Evolutionary conservation across 768 basidiomycete genomes (phyloP).

Genomic region (Boletellus emodensis): DNA sequence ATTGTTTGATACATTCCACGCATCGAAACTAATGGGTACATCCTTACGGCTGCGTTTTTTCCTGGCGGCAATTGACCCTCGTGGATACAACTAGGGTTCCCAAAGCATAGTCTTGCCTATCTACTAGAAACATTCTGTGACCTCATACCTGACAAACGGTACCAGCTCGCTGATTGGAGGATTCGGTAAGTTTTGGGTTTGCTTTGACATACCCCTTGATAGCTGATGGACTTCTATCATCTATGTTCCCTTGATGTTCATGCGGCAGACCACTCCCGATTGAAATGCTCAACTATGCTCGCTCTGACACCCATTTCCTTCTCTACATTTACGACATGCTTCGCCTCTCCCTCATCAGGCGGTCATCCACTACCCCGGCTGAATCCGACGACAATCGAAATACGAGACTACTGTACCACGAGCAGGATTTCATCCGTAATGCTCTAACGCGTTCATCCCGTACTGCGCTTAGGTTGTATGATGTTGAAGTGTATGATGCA

Average conservation of each 20-base stretch:
- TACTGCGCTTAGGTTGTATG: conserved; percentile 70
- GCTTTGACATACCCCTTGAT: background rate
- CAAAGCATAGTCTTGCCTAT: conserved; percentile 77
- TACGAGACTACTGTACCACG: conserved; percentile 12
- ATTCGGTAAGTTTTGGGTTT: conserved; percentile 53
- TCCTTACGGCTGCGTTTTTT: background rate
- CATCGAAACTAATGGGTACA: conserved; percentile 77
- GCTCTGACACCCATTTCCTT: conserved; percentile 95
- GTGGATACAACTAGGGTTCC: conserved; percentile 53
- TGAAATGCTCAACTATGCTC: conserved; percentile 91
- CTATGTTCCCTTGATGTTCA: background rate
- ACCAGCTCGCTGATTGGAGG: conserved; percentile 97
- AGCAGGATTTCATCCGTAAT: conserved; percentile 48
- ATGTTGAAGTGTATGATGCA: conserved; percentile 65
- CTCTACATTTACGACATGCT: conserved; percentile 90
- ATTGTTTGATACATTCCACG: conserved; percentile 96
- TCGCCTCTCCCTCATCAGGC: conserved; percentile 80
- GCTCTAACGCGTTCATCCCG: conserved; percentile 72
- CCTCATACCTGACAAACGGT: conserved; percentile 89
- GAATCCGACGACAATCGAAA: conserved; percentile 13
- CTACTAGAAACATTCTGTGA: conserved; percentile 87
- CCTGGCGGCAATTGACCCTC: background rate
- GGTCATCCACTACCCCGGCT: conserved; percentile 35
- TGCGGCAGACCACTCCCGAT: conserved; percentile 63
- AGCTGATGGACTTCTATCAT: background rate